Evolutionary conservation across 2,329 filamentous ascomycete genomes (phyloP).

Genomic region (Tolypocladium tundrense): DNA sequence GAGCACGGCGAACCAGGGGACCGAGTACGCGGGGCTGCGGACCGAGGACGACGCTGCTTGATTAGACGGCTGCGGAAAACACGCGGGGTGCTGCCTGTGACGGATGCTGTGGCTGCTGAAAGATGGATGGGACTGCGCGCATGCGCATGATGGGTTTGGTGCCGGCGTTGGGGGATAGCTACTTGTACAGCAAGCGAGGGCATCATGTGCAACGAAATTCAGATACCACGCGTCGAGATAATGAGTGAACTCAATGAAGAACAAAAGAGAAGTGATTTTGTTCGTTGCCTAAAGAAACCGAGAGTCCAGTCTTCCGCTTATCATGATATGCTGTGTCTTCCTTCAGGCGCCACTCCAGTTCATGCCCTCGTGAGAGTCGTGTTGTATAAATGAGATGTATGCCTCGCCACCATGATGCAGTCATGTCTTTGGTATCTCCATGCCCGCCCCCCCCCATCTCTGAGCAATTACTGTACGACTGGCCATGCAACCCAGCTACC

Average conservation of each 20-base stretch:
- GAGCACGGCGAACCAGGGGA: conserved; percentile 72
- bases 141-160: neutral
- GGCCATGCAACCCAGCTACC: neutral
- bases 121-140: neutral
- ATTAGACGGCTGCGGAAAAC: neutral
- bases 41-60: conserved; percentile 42
- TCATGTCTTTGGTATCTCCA: neutral
- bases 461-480: neutral
- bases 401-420: neutral
- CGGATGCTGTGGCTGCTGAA: neutral
- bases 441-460: neutral
- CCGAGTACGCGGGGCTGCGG: conserved; percentile 49
- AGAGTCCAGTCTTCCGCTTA: neutral
- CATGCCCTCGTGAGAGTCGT: conserved; percentile 1
- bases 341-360: neutral
- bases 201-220: neutral
- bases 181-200: neutral
- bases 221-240: neutral
- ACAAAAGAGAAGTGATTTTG: neutral
- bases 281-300: neutral
- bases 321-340: neutral
- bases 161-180: neutral
- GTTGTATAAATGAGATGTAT: neutral
- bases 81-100: neutral
- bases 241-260: neutral